phyloP scores from a whole-genome alignment of 345 rosid species.

The Orychophragmus violaceus region DNA sequence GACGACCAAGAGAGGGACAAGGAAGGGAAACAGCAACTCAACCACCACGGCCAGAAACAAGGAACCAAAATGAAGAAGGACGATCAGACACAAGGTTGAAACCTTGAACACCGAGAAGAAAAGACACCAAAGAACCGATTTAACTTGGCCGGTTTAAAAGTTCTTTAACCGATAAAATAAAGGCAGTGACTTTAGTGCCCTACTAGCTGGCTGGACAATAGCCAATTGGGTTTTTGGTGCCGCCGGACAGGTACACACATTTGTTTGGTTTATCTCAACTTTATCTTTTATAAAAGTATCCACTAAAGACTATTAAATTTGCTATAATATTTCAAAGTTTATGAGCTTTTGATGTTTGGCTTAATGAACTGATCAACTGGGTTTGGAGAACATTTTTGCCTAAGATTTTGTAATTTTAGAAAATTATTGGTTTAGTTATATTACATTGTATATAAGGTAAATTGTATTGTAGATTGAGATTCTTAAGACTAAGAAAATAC shows the following conservation, averaged over 20 bases:
- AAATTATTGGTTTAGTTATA: not conserved
- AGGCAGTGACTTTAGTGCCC: not conserved
- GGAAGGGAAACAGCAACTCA: too few species aligned
- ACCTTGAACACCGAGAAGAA: too few species aligned
- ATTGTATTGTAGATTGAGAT: not conserved
- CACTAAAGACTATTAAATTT: not conserved
- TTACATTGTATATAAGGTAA: not conserved
- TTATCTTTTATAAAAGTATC: not conserved
- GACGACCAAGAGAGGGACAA: too few species aligned
- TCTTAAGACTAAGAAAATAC: not conserved
- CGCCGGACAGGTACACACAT: not conserved
- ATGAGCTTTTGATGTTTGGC: not conserved
- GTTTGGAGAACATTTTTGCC: not conserved
- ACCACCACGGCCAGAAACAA: too few species aligned
- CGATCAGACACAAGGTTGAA: too few species aligned
- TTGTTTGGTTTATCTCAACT: not conserved
- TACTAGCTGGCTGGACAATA: not conserved
- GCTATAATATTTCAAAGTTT: too few species aligned
- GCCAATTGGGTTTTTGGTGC: not conserved
- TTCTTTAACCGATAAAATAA: not conserved
- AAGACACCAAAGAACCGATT: too few species aligned
- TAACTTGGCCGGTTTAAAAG: not conserved
- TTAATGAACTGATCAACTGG: not conserved
- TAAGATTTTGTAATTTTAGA: not conserved
- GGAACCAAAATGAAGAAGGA: too few species aligned